Evolutionary conservation across 78 protist genomes (phyloP).

Genomic region (Pelomyxa schiedti): DNA sequence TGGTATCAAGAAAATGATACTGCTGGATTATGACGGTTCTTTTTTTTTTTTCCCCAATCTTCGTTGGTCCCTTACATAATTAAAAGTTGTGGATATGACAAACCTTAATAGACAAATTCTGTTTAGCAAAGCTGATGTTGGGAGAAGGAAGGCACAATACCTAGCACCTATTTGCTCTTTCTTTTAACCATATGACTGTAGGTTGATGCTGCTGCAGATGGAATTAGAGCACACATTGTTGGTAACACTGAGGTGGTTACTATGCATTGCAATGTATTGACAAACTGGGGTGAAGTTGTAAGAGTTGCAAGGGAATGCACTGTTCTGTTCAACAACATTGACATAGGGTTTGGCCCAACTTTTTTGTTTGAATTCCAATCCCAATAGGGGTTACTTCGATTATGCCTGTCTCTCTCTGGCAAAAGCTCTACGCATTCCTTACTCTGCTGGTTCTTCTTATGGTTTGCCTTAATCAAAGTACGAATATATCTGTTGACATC

Average conservation of each 20-base stretch:
- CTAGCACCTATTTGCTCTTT: too few relatives aligned
- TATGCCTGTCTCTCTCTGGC: neutral
- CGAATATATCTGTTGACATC: neutral
- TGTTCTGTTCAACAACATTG: neutral
- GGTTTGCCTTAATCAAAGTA: neutral
- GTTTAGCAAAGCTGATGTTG: neutral
- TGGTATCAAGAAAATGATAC: neutral
- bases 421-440: neutral
- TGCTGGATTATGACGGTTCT: too few relatives aligned
- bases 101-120: neutral
- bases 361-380: too few relatives aligned
- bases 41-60: too few relatives aligned
- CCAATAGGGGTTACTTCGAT: neutral
- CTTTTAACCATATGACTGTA: too few relatives aligned
- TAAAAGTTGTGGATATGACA: too few relatives aligned
- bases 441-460: neutral
- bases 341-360: too few relatives aligned
- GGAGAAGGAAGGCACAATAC: neutral
- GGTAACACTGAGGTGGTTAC: neutral
- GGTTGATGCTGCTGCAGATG: neutral
- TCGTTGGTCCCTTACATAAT: too few relatives aligned
- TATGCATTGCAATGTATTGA: neutral
- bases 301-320: neutral
- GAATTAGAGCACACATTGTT: neutral
- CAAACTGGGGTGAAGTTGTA: neutral